These are phyloP conservation scores for Lichtheimia ornata DNA, from an alignment of 371 early-diverging fungal species.

Conservation along the genomic window DNA sequence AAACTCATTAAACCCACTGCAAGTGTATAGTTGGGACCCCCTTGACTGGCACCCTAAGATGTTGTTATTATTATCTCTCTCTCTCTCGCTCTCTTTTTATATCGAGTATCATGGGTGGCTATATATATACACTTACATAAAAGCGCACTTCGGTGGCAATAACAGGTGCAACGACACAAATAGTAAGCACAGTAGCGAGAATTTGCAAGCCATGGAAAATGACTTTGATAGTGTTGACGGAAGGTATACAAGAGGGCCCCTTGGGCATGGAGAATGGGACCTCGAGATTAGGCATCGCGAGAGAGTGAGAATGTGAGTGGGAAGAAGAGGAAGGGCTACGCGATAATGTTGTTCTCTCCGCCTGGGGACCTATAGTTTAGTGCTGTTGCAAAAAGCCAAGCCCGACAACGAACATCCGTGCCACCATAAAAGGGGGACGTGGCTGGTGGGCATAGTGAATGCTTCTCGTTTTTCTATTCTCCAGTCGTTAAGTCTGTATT, in stretches of 20 bases:
- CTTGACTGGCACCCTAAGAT: conserved; percentile 35
- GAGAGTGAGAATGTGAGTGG: background rate
- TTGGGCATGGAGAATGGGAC: conserved; percentile 19
- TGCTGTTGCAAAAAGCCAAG: background rate
- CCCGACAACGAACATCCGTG: background rate
- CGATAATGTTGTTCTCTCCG: too few species aligned
- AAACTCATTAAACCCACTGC: conserved; percentile 27
- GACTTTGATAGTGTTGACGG: conserved; percentile 26
- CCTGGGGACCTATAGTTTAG: too few species aligned
- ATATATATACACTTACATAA: conserved; percentile 31
- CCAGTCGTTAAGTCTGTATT: conserved; percentile 2
- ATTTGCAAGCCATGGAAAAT: conserved; percentile 31
- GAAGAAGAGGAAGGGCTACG: background rate
- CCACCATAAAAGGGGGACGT: conserved; percentile 3
- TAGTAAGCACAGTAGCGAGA: conserved; percentile 23
- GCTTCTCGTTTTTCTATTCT: conserved; percentile 4
- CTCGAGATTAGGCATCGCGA: conserved; percentile 12
- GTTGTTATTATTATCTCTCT: background rate
- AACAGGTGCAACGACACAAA: conserved; percentile 34
- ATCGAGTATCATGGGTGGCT: background rate
- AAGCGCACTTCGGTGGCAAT: conserved; percentile 33
- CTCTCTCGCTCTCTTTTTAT: background rate
- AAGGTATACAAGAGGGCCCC: conserved; percentile 29
- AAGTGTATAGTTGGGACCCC: conserved; percentile 40
- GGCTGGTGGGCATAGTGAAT: background rate